A percentile compares a stretch with the other conserved stretches of the same genome.
These are phyloP conservation scores for Delitschia confertaspora DNA, from an alignment of 495 filamentous ascomycete genomes.

Conservation along the genomic window DNA sequence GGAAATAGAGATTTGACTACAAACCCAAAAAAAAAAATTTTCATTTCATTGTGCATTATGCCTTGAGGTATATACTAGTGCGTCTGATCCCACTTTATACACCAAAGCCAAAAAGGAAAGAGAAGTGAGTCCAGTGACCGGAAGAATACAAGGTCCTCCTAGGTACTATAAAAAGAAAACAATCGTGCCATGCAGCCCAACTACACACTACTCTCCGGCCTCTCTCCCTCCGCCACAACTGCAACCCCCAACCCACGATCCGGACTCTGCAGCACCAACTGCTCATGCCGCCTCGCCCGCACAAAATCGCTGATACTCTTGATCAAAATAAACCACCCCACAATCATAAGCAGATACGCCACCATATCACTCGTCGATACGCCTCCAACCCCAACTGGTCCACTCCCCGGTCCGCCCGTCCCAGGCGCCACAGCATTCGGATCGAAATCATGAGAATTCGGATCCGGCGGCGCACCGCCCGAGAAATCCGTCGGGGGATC, in stretches of 20 bases:
- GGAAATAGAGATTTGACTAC: no score
- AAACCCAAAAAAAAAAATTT: no score
- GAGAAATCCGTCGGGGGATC: conserved; percentile 32
- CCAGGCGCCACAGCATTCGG: conserved; percentile 50
- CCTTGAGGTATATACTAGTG: no score
- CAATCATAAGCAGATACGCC: conserved; percentile 92
- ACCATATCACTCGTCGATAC: conserved; percentile 73
- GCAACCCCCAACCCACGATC: conserved; percentile 80
- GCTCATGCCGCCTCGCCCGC: conserved; percentile 78
- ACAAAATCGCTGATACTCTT: conserved; percentile 81
- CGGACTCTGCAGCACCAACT: conserved; percentile 86
- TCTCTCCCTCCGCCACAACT: conserved; percentile 81
- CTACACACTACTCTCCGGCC: conserved; percentile 71
- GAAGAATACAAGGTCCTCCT: no score
- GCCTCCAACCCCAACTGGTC: conserved; percentile 30
- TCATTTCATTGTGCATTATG: no score
- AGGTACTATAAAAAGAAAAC: no score
- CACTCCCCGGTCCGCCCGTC: conserved; percentile 30
- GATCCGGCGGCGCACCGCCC: conserved; percentile 62
- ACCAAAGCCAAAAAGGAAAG: no score
- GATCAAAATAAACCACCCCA: conserved; percentile 96
- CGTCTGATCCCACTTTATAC: no score
- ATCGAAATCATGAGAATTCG: conserved; percentile 84
- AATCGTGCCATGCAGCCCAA: no score
- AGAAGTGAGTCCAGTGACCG: no score